Evolutionary conservation across 371 early-diverging fungal genomes (phyloP), one percentile per base, ranked within the genome.

Genomic region (Syncephalastrum monosporum): DNA sequence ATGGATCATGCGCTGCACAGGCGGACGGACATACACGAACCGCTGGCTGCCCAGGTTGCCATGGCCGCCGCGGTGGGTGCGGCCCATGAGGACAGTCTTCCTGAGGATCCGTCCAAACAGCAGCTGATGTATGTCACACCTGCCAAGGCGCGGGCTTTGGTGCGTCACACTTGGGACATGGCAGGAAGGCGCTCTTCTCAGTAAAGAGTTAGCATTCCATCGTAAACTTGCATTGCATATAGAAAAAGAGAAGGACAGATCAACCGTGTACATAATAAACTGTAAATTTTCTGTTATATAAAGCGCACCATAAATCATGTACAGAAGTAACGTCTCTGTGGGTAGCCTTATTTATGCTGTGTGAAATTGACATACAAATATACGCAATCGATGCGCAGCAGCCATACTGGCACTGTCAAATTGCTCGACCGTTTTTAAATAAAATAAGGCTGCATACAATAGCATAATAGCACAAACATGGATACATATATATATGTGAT

Each of bases 31-130:
- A 68, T 72, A 27, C 54, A 63, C 4, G 73, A 74, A 23, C 33
- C 59, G 4, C 54, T 59, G 21, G 71, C 67, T 4, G 45, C 48
- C 0, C 47, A 50, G 45, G 33, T 72, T 19, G 61, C 69, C 17
- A 65, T 55, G 48, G 64, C 72, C n/a, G 69, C 68, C 1, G 53
- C 61, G 3, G 47, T 63, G 44, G 76, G 74, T 19, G 56, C 63
- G 1, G 47, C 52, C 2, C 48, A 52, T 38, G 59, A 65, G 5
- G 63, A 61, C 19, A 23, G 48, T 7, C n/a, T 56, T 10, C 27
- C 38, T 5, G 38, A 33, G 5, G 38, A 33, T 10, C 38, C 38
- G 5, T 33, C 38, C 38, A 33, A 42, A 12, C 55, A 50, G 46
- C 60, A 56, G 23, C 25, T 42, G 38, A 62, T 79, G 57, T 65